Conservation (phyloP, 805 yeast genomes). For the Komagataella pastoris region DNA sequence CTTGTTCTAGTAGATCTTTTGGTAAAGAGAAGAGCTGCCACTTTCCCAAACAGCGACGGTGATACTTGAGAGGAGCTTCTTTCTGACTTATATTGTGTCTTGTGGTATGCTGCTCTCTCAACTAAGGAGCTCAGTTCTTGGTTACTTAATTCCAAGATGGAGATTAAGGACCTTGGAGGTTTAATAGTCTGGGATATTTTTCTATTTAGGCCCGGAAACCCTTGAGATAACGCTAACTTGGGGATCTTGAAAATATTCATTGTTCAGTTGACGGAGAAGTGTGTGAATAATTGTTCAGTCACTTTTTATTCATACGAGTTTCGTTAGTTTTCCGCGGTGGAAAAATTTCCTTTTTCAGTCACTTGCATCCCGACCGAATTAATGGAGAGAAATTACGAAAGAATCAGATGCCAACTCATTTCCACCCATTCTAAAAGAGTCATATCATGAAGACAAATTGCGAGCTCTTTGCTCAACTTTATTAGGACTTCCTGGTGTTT, state of each 20-base stretch:
- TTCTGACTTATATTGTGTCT: constrained; percentile 46
- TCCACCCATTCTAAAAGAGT: too few relatives aligned
- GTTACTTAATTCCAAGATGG: constrained; percentile 66
- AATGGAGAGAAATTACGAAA: background rate
- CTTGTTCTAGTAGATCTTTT: constrained; percentile 95
- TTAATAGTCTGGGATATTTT: background rate
- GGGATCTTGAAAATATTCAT: background rate
- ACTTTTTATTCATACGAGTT: background rate
- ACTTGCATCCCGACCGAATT: background rate
- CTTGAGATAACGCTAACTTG: background rate
- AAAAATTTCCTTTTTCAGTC: background rate
- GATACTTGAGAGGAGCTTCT: constrained; percentile 21
- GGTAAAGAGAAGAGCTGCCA: constrained; percentile 72
- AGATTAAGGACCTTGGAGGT: constrained; percentile 57
- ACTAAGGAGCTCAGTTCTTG: constrained; percentile 64
- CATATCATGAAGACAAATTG: too few relatives aligned
- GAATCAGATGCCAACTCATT: background rate
- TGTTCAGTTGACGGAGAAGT: background rate
- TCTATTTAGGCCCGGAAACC: background rate
- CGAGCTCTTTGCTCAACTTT: too few relatives aligned
- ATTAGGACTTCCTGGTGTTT: too few relatives aligned
- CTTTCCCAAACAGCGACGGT: constrained; percentile 58
- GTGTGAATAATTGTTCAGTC: too few relatives aligned
- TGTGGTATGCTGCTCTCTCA: constrained; percentile 57
- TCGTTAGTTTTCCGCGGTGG: background rate